phyloP scores from a whole-genome alignment of 768 basidiomycete genomes.

The Lentinula raphanica region DNA sequence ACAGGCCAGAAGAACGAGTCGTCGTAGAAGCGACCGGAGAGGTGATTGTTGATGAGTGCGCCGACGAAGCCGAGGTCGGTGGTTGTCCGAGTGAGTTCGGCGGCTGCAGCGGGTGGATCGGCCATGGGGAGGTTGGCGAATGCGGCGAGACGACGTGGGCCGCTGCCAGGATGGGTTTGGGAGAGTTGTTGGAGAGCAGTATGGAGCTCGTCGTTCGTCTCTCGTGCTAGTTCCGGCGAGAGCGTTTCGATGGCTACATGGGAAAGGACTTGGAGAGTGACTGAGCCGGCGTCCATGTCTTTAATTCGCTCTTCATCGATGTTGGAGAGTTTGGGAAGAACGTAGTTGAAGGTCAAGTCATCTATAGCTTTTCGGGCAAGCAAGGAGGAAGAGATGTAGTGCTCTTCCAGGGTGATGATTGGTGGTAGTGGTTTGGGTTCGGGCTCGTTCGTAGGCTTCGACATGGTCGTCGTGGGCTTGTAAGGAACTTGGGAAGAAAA shows the following conservation, averaged over 20 bases:
- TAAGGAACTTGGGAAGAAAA: too few species aligned
- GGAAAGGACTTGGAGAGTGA: not conserved
- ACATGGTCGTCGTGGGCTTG: not conserved
- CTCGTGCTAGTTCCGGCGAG: not conserved
- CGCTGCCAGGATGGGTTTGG: too few species aligned
- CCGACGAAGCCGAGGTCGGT: not conserved
- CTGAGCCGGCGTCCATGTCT: conserved; percentile 1
- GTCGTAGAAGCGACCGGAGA: conserved; percentile 1
- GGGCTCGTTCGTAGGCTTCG: too few species aligned
- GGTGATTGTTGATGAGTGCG: conserved; percentile 2
- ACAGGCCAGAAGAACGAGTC: conserved; percentile 4
- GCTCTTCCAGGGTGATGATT: not conserved
- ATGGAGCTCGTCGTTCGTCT: conserved; percentile 1
- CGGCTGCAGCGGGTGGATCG: not conserved
- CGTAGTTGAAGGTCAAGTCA: not conserved
- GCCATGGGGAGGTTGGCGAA: conserved; percentile 2
- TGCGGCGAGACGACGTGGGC: not conserved
- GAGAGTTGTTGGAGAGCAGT: not conserved
- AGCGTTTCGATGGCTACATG: not conserved
- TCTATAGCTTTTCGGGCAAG: not conserved
- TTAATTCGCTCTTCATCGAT: not conserved
- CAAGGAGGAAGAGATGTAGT: not conserved
- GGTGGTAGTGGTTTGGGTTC: not conserved
- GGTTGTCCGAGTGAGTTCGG: not conserved
- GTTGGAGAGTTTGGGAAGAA: not conserved